Evolutionary conservation across 108 stramenopile species (phyloP).

Genomic region (Pseudonitzschia pungens): DNA sequence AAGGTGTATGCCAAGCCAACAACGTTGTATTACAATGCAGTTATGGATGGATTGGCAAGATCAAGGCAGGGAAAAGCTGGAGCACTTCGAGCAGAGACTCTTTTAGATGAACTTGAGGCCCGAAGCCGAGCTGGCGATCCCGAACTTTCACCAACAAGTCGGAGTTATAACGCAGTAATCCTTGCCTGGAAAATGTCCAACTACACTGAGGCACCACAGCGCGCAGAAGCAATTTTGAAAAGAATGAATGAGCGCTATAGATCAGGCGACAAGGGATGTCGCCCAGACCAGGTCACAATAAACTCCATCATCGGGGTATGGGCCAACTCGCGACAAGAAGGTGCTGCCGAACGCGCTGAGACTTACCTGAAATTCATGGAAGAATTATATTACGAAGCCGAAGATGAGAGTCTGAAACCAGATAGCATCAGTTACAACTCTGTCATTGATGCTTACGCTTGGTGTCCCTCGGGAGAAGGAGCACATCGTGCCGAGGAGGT

Average conservation of each 20-base stretch:
- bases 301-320: constrained; percentile 32
- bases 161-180: constrained; percentile 61
- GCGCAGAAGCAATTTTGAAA: constrained; percentile 31
- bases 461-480: constrained; percentile 15
- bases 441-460: constrained; percentile 32
- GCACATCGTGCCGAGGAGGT: constrained; percentile 26
- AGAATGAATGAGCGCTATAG: constrained; percentile 33
- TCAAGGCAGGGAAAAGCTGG: constrained; percentile 32
- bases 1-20: constrained; percentile 38
- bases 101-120: constrained; percentile 49
- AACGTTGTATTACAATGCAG: constrained; percentile 54
- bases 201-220: constrained; percentile 27
- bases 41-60: constrained; percentile 48
- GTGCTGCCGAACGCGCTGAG: constrained; percentile 28
- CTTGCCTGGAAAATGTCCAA: constrained; percentile 31
- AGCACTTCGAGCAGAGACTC: constrained; percentile 50
- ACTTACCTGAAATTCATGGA: constrained; percentile 53
- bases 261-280: constrained; percentile 16
- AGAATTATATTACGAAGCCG: constrained; percentile 32
- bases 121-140: constrained; percentile 33
- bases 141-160: constrained; percentile 35
- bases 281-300: constrained; percentile 32
- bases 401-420: constrained; percentile 41
- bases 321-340: constrained; percentile 19
- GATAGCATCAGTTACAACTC: constrained; percentile 31